Percentiles rank a stretch among this genome's conserved stretches.
phyloP scores from a whole-genome alignment of 345 rosid genomes.

The Erysimum cheiranthoides region DNA sequence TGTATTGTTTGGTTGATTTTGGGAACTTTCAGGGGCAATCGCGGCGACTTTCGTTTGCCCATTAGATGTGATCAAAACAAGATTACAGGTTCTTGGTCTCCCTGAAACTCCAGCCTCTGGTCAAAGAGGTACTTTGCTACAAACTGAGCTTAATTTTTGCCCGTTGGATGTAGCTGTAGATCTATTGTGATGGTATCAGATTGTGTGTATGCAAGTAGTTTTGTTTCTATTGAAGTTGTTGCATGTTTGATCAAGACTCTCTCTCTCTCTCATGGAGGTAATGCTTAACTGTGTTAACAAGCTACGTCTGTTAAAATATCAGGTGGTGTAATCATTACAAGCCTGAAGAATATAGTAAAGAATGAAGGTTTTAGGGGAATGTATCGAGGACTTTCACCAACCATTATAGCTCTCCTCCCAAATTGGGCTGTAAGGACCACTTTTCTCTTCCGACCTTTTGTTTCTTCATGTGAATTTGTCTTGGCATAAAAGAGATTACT shows the following conservation, averaged over 20 bases:
- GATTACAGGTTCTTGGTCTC: slow-evolving; percentile 90
- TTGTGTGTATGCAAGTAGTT: background rate
- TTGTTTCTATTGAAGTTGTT: slow-evolving; percentile 16
- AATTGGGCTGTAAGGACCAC: slow-evolving; percentile 90
- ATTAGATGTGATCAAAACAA: slow-evolving; percentile 96
- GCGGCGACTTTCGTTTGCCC: slow-evolving; percentile 96
- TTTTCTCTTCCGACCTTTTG: slow-evolving; percentile 11
- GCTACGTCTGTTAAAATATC: slow-evolving; percentile 30
- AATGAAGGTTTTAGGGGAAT: slow-evolving; percentile 81
- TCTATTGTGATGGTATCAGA: slow-evolving; percentile 11
- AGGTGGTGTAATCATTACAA: slow-evolving; percentile 84
- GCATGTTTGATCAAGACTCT: slow-evolving; percentile 23
- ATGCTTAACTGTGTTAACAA: slow-evolving; percentile 4
- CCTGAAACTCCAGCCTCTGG: slow-evolving; percentile 59
- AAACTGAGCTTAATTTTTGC: background rate
- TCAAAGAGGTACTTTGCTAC: slow-evolving; percentile 59
- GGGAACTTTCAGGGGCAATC: slow-evolving; percentile 67
- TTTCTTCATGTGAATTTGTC: background rate
- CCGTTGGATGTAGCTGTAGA: background rate
- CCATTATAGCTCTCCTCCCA: slow-evolving; percentile 88
- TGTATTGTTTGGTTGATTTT: background rate
- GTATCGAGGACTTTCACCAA: slow-evolving; percentile 97
- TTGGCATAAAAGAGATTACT: background rate
- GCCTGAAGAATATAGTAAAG: slow-evolving; percentile 64
- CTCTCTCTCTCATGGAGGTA: slow-evolving; percentile 3